These are phyloP conservation scores for Fusarium albosuccineum DNA, from an alignment of 2,329 filamentous ascomycete species.

Conservation along the genomic window DNA sequence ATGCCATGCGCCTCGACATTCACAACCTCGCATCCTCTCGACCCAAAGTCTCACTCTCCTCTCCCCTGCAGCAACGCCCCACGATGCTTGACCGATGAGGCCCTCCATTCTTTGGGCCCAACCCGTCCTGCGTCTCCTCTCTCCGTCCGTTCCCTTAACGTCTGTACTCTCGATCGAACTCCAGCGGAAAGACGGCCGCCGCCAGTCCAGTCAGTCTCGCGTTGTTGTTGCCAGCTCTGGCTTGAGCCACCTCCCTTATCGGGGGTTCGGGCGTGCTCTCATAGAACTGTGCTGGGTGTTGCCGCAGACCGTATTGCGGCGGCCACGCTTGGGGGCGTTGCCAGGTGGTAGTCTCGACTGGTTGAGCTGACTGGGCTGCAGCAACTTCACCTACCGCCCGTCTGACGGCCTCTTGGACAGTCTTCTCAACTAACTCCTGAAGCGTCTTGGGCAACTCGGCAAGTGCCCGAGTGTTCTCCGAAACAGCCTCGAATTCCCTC, in stretches of 20 bases:
- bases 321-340: neutral
- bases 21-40: neutral
- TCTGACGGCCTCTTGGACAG: constrained; percentile 3
- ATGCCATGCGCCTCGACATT: neutral
- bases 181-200: too few relatives aligned
- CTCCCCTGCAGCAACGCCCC: neutral
- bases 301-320: too few relatives aligned
- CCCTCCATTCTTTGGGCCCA: neutral
- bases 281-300: too few relatives aligned
- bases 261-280: too few relatives aligned
- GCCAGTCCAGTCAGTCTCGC: too few relatives aligned
- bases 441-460: neutral
- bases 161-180: neutral
- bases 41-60: neutral
- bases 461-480: neutral
- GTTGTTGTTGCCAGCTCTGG: too few relatives aligned
- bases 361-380: neutral
- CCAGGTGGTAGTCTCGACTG: neutral
- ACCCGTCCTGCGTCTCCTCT: too few relatives aligned
- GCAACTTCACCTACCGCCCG: neutral
- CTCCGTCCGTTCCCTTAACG: neutral
- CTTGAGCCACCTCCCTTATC: too few relatives aligned
- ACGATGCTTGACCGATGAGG: neutral
- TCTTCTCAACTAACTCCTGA: neutral
- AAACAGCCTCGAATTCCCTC: neutral